A percentile compares a stretch with the other conserved stretches of the same genome.
These are phyloP conservation scores for Hippophae gyantsensis DNA, from an alignment of 306 rosid genomes.

Conservation along the genomic window DNA sequence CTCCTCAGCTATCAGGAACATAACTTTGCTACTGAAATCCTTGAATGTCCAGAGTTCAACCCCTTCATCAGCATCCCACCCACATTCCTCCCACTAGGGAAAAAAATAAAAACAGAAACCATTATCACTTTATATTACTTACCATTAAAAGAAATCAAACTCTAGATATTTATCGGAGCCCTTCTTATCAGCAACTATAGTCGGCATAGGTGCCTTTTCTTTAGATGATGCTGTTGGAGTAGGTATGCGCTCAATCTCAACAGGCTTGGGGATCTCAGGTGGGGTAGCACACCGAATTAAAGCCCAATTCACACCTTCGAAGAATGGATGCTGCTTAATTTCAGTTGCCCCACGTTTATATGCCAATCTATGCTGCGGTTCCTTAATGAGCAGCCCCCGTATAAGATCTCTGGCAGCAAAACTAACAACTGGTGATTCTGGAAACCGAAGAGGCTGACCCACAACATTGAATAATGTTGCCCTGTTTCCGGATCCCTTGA, in stretches of 20 bases:
- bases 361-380: slow-evolving; percentile 86
- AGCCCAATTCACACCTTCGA: slow-evolving; percentile 99
- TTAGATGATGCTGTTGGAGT: slow-evolving; percentile 49
- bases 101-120: slow-evolving; percentile 5
- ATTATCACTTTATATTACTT: slow-evolving; percentile 17
- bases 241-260: slow-evolving; percentile 77
- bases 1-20: too few relatives aligned
- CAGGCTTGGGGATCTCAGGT: slow-evolving; percentile 81
- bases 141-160: slow-evolving; percentile 82
- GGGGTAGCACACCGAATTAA: slow-evolving; percentile 96
- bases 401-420: slow-evolving; percentile 91
- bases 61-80: too few relatives aligned
- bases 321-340: slow-evolving; percentile 90
- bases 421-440: slow-evolving; percentile 85
- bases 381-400: slow-evolving; percentile 85
- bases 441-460: slow-evolving; percentile 84
- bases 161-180: slow-evolving; percentile 84
- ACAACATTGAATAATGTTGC: slow-evolving; percentile 86
- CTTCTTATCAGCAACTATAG: slow-evolving; percentile 49
- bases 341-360: slow-evolving; percentile 88
- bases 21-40: too few relatives aligned
- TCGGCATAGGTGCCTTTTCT: slow-evolving; percentile 42
- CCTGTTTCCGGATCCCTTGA: slow-evolving; percentile 90
- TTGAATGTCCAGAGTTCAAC: too few relatives aligned
- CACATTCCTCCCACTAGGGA: too few relatives aligned